A percentile compares a stretch with the other conserved stretches of the same genome.
Evolutionary conservation across 108 stramenopile species (phyloP).

Genomic region (Nitzschia sp.): DNA sequence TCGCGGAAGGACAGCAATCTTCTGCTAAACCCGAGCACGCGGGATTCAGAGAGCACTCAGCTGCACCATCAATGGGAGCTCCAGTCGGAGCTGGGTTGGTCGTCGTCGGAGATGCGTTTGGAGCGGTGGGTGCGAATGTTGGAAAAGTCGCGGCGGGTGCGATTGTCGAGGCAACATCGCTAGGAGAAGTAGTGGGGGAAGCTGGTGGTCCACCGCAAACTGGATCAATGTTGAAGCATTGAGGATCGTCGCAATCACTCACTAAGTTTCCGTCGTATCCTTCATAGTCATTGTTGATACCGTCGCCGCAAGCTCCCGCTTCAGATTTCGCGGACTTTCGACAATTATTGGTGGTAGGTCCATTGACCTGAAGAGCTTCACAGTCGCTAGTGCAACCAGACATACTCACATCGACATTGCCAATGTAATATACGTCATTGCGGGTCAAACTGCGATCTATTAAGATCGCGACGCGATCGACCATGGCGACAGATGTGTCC

Average conservation of each 20-base stretch:
- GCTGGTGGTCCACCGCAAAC: constrained; percentile 1
- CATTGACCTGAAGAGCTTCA: constrained; percentile 2
- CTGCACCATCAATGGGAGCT: background rate
- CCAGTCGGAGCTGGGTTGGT: background rate
- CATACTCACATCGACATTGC: constrained; percentile 3
- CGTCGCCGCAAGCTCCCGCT: constrained; percentile 16
- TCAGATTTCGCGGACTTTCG: constrained; percentile 7
- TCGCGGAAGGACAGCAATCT: constrained; percentile 11
- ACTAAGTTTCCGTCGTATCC: constrained; percentile 14
- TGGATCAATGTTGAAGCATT: constrained; percentile 13
- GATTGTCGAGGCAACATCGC: no score
- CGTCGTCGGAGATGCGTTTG: background rate
- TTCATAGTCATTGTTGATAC: constrained; percentile 13
- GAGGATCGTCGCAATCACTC: constrained; percentile 11
- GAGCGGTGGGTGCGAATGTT: no score
- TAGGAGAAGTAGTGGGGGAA: no score
- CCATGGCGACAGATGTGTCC: background rate
- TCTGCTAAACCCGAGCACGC: constrained; percentile 9
- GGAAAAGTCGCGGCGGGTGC: no score
- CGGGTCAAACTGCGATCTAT: background rate
- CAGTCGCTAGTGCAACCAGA: constrained; percentile 16
- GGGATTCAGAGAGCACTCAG: constrained; percentile 3
- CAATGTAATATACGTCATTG: constrained; percentile 10
- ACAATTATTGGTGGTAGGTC: background rate
- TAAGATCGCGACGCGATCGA: constrained; percentile 3